These are phyloP conservation scores for Ascochyta pisi DNA, from an alignment of 2,329 filamentous ascomycete species.

Conservation along the genomic window DNA sequence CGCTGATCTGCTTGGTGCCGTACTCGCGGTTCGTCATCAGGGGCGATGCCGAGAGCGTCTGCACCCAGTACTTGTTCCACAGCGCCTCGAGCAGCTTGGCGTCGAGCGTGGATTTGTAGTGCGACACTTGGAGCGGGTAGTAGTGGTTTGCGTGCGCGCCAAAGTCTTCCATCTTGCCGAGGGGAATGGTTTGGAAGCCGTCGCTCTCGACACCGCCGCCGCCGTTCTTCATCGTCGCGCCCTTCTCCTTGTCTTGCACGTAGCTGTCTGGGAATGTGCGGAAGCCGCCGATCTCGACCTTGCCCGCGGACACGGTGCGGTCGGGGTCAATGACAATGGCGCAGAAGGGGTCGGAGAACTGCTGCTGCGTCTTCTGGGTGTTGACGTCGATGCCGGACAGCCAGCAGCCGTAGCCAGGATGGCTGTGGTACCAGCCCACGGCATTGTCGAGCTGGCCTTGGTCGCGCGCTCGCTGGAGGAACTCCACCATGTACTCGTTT, in stretches of 20 bases:
- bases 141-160: slow-evolving; percentile 90
- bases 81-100: slow-evolving; percentile 83
- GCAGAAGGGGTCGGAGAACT: slow-evolving; percentile 86
- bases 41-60: slow-evolving; percentile 89
- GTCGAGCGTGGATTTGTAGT: slow-evolving; percentile 94
- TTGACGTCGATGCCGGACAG: slow-evolving; percentile 92
- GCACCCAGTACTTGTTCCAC: slow-evolving; percentile 99
- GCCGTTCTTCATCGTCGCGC: slow-evolving; percentile 34
- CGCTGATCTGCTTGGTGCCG: slow-evolving; percentile 87
- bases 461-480: slow-evolving; percentile 76
- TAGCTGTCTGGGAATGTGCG: slow-evolving; percentile 83
- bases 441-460: slow-evolving; percentile 85
- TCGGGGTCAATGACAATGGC: slow-evolving; percentile 97
- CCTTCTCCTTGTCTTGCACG: slow-evolving; percentile 52
- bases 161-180: slow-evolving; percentile 95
- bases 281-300: slow-evolving; percentile 97
- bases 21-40: slow-evolving; percentile 93
- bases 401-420: slow-evolving; percentile 98
- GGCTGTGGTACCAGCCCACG: slow-evolving; percentile 97
- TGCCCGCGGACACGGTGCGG: slow-evolving; percentile 90
- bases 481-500: slow-evolving; percentile 95
- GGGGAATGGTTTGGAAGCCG: slow-evolving; percentile 78
- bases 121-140: slow-evolving; percentile 88
- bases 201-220: slow-evolving; percentile 57
- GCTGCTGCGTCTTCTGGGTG: slow-evolving; percentile 86